A percentile compares a stretch with the other conserved stretches of the same genome.
phyloP scores from a whole-genome alignment of 352 stramenopile genomes.

The Globisporangium middletonii region DNA sequence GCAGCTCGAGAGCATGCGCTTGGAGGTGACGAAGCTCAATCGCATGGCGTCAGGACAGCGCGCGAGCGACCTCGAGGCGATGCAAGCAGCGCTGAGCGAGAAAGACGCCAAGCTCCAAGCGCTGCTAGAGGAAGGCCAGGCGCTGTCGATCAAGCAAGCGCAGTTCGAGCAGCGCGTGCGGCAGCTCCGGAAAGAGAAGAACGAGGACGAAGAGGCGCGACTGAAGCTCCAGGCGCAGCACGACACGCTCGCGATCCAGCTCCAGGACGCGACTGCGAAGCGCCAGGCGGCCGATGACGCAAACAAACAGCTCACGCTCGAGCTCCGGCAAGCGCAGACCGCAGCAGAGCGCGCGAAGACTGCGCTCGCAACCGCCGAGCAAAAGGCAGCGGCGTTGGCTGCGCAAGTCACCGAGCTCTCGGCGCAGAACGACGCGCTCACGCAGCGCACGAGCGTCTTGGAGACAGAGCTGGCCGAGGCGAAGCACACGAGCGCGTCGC shows the following conservation, averaged over 20 bases:
- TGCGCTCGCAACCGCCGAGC: conserved; percentile 28
- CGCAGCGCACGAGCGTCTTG: conserved; percentile 26
- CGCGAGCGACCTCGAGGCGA: conserved; percentile 37
- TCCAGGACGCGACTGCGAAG: conserved; percentile 40
- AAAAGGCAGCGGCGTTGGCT: conserved; percentile 13
- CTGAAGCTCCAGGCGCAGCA: conserved; percentile 47
- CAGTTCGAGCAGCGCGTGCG: conserved; percentile 68
- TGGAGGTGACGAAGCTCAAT: conserved; percentile 55
- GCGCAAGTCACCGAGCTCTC: conserved; percentile 21
- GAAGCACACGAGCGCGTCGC: conserved; percentile 37
- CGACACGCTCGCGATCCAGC: conserved; percentile 37
- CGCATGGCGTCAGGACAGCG: conserved; percentile 30
- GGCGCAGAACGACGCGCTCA: conserved; percentile 22
- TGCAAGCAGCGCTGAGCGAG: conserved; percentile 60
- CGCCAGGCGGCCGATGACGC: conserved; percentile 46
- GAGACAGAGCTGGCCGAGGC: conserved; percentile 30
- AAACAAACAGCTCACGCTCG: conserved; percentile 28
- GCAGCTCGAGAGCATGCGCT: conserved; percentile 55
- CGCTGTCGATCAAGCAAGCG: conserved; percentile 71
- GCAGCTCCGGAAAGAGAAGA: conserved; percentile 69
- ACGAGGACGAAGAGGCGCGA: conserved; percentile 59
- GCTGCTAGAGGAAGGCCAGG: conserved; percentile 67
- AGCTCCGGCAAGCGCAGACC: conserved; percentile 28
- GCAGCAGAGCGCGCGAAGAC: conserved; percentile 16
- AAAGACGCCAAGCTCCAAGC: conserved; percentile 71